Percentiles rank a stretch among this genome's conserved stretches.
These are phyloP conservation scores for Colletotrichum simmondsii DNA, from an alignment of 2,329 filamentous ascomycete genomes.

Conservation along the genomic window DNA sequence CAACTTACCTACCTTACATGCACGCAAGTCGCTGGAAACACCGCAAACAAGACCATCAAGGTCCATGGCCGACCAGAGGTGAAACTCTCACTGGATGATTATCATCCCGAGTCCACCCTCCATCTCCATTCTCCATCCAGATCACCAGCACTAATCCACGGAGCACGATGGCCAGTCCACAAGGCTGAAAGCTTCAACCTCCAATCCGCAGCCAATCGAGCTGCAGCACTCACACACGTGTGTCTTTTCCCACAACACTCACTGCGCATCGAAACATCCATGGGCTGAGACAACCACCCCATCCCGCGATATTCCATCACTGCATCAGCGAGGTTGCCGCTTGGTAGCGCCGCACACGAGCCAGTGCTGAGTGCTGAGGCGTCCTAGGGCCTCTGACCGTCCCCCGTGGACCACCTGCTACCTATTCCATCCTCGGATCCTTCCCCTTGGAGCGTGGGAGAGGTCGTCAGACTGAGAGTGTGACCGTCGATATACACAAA, in stretches of 20 bases:
- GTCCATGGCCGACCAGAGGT: slow-evolving; percentile 1
- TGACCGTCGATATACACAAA: slow-evolving; percentile 10
- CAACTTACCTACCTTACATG: no score
- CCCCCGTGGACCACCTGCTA: slow-evolving; percentile 15
- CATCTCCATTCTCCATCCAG: neutral
- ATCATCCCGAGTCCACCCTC: no score
- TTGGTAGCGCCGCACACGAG: slow-evolving; percentile 13
- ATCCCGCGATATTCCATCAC: neutral
- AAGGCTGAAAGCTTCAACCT: slow-evolving; percentile 22
- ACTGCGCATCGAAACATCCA: neutral
- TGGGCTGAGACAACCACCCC: slow-evolving; percentile 12
- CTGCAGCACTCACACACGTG: slow-evolving; percentile 21
- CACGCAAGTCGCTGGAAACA: slow-evolving; percentile 9
- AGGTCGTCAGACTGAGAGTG: slow-evolving; percentile 5
- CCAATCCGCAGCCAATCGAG: slow-evolving; percentile 26
- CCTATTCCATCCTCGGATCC: neutral
- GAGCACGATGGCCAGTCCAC: slow-evolving; percentile 24
- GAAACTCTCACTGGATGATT: slow-evolving; percentile 4
- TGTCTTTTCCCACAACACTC: slow-evolving; percentile 5
- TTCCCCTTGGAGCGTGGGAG: neutral
- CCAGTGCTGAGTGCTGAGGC: neutral
- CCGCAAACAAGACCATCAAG: slow-evolving; percentile 23
- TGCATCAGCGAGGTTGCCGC: neutral
- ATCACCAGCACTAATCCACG: slow-evolving; percentile 11
- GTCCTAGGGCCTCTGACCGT: slow-evolving; percentile 10